Conservation (phyloP, 495 filamentous ascomycete species). For the Evansstolkia leycettana region DNA sequence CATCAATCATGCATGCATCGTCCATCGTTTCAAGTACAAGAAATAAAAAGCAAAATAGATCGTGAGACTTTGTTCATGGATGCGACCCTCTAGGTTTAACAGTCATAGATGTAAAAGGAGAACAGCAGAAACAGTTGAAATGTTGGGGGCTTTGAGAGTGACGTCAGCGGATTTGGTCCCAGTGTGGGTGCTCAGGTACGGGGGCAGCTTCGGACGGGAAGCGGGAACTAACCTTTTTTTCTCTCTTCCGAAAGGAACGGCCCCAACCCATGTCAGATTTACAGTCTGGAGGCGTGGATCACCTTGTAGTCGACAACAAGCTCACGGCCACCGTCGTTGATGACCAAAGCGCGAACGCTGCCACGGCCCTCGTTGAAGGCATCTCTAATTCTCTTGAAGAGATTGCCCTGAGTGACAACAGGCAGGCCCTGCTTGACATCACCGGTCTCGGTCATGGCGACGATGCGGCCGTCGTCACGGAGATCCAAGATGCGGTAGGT, state of each 20-base stretch:
- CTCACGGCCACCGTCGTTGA: slow-evolving; percentile 88
- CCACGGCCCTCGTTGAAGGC: slow-evolving; percentile 88
- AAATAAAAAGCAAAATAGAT: too few relatives aligned
- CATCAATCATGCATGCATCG: too few relatives aligned
- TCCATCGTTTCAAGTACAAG: slow-evolving; percentile 4
- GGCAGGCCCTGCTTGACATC: slow-evolving; percentile 95
- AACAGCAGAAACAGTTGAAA: too few relatives aligned
- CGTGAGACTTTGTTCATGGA: too few relatives aligned
- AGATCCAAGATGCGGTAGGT: slow-evolving; percentile 99
- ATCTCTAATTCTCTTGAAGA: slow-evolving; percentile 70
- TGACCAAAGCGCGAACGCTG: slow-evolving; percentile 86
- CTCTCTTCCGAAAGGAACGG: too few relatives aligned
- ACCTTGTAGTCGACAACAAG: slow-evolving; percentile 98
- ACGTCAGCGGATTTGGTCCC: slow-evolving; percentile 1
- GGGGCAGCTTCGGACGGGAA: neutral
- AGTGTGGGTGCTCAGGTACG: too few relatives aligned
- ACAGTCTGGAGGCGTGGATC: slow-evolving; percentile 68
- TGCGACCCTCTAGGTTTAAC: too few relatives aligned
- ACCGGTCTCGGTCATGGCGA: slow-evolving; percentile 76
- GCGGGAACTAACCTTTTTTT: slow-evolving; percentile 4
- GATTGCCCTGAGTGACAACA: slow-evolving; percentile 83
- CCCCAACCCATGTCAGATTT: slow-evolving; percentile 14
- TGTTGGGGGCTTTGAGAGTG: neutral
- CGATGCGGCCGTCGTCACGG: slow-evolving; percentile 70
- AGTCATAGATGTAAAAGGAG: too few relatives aligned